phyloP scores from a whole-genome alignment of 2,329 filamentous ascomycete species.

The Fusarium lyarnte region DNA sequence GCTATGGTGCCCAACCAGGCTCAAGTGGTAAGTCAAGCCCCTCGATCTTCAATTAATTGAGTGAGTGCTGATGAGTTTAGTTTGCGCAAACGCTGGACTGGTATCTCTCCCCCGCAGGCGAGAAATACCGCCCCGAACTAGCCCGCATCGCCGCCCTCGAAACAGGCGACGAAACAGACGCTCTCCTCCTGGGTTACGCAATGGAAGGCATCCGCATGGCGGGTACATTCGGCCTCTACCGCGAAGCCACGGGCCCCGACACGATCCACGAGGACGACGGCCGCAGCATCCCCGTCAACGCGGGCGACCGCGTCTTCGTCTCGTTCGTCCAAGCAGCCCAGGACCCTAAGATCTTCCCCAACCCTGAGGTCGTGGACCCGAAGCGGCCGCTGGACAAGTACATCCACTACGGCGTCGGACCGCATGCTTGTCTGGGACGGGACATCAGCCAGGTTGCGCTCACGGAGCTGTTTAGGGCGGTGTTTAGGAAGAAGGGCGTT shows the following conservation, averaged over 20 bases:
- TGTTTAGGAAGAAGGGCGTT: conserved; percentile 70
- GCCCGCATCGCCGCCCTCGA: conserved; percentile 66
- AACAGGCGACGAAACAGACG: conserved; percentile 66
- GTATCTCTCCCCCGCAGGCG: conserved; percentile 69
- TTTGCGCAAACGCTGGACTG: conserved; percentile 80
- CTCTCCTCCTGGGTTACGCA: conserved; percentile 73
- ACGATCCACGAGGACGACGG: conserved; percentile 63
- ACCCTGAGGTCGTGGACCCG: conserved; percentile 69
- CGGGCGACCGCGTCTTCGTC: conserved; percentile 70
- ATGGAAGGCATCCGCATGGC: conserved; percentile 77
- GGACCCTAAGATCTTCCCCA: conserved; percentile 68
- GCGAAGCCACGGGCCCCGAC: conserved; percentile 59
- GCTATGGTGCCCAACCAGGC: conserved; percentile 77
- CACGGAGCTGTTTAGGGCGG: conserved; percentile 72
- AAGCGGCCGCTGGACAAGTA: conserved; percentile 71
- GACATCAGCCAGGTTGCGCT: conserved; percentile 70
- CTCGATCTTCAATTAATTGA: background rate
- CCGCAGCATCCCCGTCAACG: conserved; percentile 59
- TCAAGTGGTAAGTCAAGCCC: conserved; percentile 62
- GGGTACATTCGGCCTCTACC: conserved; percentile 69
- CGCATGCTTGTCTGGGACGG: conserved; percentile 70
- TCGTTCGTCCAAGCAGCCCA: conserved; percentile 66
- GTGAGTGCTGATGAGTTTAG: conserved; percentile 48
- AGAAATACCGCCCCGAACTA: conserved; percentile 67
- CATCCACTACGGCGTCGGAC: conserved; percentile 70